A percentile compares a stretch with the other conserved stretches of the same genome.
phyloP scores from a whole-genome alignment of 768 basidiomycete species.

The Leucosporidium scottii region DNA sequence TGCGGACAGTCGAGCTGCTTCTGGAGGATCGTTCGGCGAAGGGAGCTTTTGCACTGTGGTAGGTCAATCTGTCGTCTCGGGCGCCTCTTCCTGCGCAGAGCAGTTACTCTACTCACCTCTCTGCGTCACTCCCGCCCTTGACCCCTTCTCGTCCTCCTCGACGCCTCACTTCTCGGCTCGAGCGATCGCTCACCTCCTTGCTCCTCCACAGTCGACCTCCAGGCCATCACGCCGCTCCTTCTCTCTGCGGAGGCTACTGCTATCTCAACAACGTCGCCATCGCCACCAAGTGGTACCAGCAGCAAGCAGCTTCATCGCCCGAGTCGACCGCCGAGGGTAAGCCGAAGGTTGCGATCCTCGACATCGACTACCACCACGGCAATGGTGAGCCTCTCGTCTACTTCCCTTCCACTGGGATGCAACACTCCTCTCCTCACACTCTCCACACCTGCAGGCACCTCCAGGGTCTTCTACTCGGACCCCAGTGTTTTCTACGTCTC shows the following conservation, averaged over 20 bases:
- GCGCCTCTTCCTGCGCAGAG: too few species aligned
- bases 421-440: too few species aligned
- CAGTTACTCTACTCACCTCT: too few species aligned
- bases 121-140: too few species aligned
- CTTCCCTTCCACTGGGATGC: too few species aligned
- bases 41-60: slow-evolving; percentile 18
- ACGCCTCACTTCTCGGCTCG: too few species aligned
- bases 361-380: slow-evolving; percentile 46
- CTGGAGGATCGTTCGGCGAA: too few species aligned
- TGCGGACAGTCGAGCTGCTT: slow-evolving; percentile 37
- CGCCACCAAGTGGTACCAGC: slow-evolving; percentile 39
- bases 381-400: slow-evolving; percentile 37
- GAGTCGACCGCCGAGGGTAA: background rate
- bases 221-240: slow-evolving; percentile 41
- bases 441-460: slow-evolving; percentile 33
- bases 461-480: slow-evolving; percentile 41
- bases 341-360: slow-evolving; percentile 41
- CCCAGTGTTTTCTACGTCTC: slow-evolving; percentile 41
- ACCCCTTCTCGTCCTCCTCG: too few species aligned
- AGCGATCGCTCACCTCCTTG: too few species aligned
- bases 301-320: slow-evolving; percentile 3
- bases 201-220: slow-evolving; percentile 38
- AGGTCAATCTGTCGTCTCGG: background rate
- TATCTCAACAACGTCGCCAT: slow-evolving; percentile 42
- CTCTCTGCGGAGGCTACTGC: slow-evolving; percentile 43